Base-by-base conservation (phyloP, 2,329 filamentous ascomycete species). In the Stagonosporopsis tanaceti region DNA sequence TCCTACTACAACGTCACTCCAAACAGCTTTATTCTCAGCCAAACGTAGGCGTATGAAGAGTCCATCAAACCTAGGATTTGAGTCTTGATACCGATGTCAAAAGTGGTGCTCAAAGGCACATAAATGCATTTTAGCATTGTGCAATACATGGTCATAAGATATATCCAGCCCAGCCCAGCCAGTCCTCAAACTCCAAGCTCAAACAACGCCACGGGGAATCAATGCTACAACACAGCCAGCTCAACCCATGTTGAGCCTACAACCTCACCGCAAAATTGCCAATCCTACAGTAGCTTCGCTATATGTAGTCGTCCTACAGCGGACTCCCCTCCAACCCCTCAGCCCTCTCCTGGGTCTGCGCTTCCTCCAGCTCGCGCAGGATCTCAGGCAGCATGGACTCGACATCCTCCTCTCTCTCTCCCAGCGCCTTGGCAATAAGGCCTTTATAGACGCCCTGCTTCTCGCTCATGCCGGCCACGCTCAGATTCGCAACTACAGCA, bases 391-490 rank as follows among this genome's bases (percentile, higher is more conserved):
- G 62, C 78, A 83, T 87, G 41, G 82, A 80, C 72, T 92, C 89
- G 34, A 92, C 82, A 62, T 86, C 88, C 63, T 90, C 87, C 55
- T 90, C 88, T 64, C 85, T 82, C 15, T 87, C 82, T 25, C 88
- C 88, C 27, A 93, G 79, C 57, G 90, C 91, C 58, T 85, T 84
- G 57, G 85, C 85, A 30, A 92, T 85, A 28, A 93, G 81, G 53
- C 84, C 84, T 60, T 89, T 84, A 74, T 93, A 94, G 72, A 88
- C 87, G 65, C 88, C 88, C 63, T 90, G 90, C 71, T 88, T 87
- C 73, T 91, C 89, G 34, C 88, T 87, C 35, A 89, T 87, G 39
- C 90, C 90, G 11, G 90, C 87, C 61, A 87, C 83, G 41, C 85
- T 85, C 42, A 91, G 79, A 12, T 88, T 88, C 47, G 87, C 83